Evolutionary conservation across 352 stramenopile genomes (phyloP), one percentile per base, ranked within the genome.

Genomic region (Phytophthora macrochlamydospora): DNA sequence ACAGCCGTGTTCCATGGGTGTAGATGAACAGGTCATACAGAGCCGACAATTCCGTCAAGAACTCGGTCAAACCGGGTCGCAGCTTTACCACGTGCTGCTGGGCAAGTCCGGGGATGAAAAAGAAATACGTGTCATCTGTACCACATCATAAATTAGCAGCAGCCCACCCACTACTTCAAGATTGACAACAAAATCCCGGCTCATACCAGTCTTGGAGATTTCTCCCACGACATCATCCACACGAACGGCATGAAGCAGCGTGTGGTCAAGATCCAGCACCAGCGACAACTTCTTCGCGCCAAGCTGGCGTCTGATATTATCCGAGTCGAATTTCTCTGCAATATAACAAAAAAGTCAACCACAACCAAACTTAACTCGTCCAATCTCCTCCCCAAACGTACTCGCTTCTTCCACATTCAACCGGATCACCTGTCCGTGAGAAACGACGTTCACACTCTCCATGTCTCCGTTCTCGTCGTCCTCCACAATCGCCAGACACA

Each of bases 261-360:
- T 99, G 76, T 99, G 96, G 78, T 99, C 97, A 33, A 99, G 77
- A 87, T 99, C 97, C 35, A 99, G 79, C 32, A 99, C 95, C 11
- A 99, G 73, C 40, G 88, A 97, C 24, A 99, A 73, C 65, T 98
- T 98, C 66, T 92, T 94, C 35, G 80, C 71, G 30, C 86, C 72
- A 30, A 95, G 83, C 51, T 99, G 82, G 33, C 92, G 88, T 46
- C 89, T 78, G 30, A 96, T 91, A 56, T 93, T 96, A 54, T 91
- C 83, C 59, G 72, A 85, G 63, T 95, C 87, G 48, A 94, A 92
- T 74, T 92, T 91, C 75, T 93, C 89, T 93, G 59, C n/a, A 62
- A 5, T n/a, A 42, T 12, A 14, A 71, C 24, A 49, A 18, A 44
- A 31, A 33, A 62, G 38, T 24, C 4, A 65, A 35, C 46, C 56